Evolutionary conservation across 2,329 filamentous ascomycete genomes (phyloP), one percentile per base, ranked within the genome.

Genomic region (Aspergillus sojae): DNA sequence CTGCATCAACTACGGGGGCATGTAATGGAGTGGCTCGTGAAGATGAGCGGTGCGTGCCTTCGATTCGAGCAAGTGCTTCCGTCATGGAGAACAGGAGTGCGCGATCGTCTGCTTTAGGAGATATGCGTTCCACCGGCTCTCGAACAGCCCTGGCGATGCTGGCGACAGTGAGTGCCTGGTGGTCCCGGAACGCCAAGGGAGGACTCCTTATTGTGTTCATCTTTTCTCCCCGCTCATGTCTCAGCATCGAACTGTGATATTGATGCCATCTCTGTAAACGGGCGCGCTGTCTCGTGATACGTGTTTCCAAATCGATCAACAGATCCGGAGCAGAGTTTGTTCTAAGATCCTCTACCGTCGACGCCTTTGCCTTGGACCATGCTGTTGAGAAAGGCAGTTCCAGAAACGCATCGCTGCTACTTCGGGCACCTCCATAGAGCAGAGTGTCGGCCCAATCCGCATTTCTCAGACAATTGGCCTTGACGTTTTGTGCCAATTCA

Each of bases 401-500:
- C 16, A 96, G 75, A n/a, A 95, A 80, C 0, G 82, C 84, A 64
- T 91, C 90, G 36, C 82, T 85, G 30, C 81, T 81, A 2, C 82
- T 78, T 9, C 80, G 81, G 23, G 82, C 81, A 53, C 92, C 89
- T 2, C 91, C 91, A 57, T 89, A 83, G 0, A 95, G 75, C 23
- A 97, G 79, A 2, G 87, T 83, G 55, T 92, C 85, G 70, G 92
- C 84, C 89, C 93, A 94, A 61, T 87, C 85, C 63, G 89, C 86
- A 71, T 89, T 88, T 2, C 92, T 93, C 16, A 91, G 83, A 93
- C 93, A 97, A 68, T 93, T 92, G 2, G 85, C 83, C 48, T 85
- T 86, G 69, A 89, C 84, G 62, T 92, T 73, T n/a, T 71, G 69
- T 68, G 75, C 64, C 28, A 77, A 55, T 11, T 21, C 61, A 12